phyloP scores from a whole-genome alignment of 768 basidiomycete species.

The Leccinellum rugosiceps region DNA sequence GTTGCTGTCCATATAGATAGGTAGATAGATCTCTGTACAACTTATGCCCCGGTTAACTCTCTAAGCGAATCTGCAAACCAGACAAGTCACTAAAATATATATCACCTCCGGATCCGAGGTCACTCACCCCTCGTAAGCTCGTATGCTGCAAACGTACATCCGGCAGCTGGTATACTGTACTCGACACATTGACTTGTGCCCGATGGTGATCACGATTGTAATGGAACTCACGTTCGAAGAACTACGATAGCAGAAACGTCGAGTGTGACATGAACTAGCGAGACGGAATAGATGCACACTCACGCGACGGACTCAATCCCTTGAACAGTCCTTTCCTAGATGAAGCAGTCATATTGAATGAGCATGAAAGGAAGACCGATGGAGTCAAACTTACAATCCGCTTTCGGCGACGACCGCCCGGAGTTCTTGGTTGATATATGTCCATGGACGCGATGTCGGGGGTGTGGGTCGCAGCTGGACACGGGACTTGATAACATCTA shows the following conservation, averaged over 20 bases:
- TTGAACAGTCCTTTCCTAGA: slow-evolving; percentile 59
- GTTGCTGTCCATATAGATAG: neutral
- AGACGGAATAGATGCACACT: slow-evolving; percentile 19
- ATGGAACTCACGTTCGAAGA: slow-evolving; percentile 50
- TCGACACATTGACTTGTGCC: neutral
- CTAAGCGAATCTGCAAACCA: slow-evolving; percentile 18
- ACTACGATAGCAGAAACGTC: slow-evolving; percentile 35
- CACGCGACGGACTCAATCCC: slow-evolving; percentile 74
- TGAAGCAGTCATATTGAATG: neutral
- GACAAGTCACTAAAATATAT: neutral
- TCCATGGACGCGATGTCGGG: slow-evolving; percentile 67
- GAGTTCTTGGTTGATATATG: slow-evolving; percentile 76
- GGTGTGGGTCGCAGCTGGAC: slow-evolving; percentile 77
- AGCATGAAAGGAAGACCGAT: neutral
- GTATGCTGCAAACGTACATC: slow-evolving; percentile 85
- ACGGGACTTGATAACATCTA: slow-evolving; percentile 90
- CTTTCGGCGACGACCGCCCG: slow-evolving; percentile 62
- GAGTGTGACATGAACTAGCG: neutral
- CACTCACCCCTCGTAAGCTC: slow-evolving; percentile 72
- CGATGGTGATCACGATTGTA: neutral
- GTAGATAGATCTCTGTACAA: neutral
- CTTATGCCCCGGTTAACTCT: slow-evolving; percentile 24
- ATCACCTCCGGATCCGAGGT: neutral
- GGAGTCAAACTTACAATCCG: slow-evolving; percentile 54
- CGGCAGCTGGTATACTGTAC: slow-evolving; percentile 83